Conservation (phyloP, 169 alveolate genomes). For the Neospora caninum region DNA sequence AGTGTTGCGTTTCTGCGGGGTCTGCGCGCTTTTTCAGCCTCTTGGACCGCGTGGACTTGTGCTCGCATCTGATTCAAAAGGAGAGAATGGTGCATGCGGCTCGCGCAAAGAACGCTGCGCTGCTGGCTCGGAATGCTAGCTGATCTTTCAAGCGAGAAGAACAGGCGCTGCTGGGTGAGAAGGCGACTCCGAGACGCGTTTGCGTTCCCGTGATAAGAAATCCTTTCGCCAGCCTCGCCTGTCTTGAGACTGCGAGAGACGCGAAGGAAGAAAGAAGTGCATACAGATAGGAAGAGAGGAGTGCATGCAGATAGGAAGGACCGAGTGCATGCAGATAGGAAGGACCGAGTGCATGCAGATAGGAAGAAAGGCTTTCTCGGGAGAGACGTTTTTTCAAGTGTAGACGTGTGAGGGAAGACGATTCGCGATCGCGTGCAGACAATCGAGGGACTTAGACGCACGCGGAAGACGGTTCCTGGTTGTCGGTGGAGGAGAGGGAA, state of each 20-base stretch:
- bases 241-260: too few species aligned
- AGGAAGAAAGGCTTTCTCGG: too few species aligned
- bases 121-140: slow-evolving; percentile 36
- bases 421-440: too few species aligned
- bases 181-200: too few species aligned
- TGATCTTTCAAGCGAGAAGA: background rate
- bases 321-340: background rate
- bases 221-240: too few species aligned
- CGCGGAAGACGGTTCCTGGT: too few species aligned
- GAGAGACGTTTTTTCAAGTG: too few species aligned
- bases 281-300: background rate
- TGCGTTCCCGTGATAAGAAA: too few species aligned
- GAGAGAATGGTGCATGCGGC: slow-evolving; percentile 69
- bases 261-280: background rate
- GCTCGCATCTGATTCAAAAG: slow-evolving; percentile 66
- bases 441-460: too few species aligned
- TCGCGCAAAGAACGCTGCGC: slow-evolving; percentile 48
- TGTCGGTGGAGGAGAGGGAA: too few species aligned
- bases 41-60: slow-evolving; percentile 57
- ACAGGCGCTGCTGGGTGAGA: too few species aligned
- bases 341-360: background rate
- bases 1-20: background rate
- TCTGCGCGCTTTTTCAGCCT: slow-evolving; percentile 48
- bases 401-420: too few species aligned
- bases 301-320: background rate